Percentiles rank a stretch among this genome's conserved stretches.
These are phyloP conservation scores for Aspergillus texensis DNA, from an alignment of 2,329 filamentous ascomycete species.

Conservation along the genomic window DNA sequence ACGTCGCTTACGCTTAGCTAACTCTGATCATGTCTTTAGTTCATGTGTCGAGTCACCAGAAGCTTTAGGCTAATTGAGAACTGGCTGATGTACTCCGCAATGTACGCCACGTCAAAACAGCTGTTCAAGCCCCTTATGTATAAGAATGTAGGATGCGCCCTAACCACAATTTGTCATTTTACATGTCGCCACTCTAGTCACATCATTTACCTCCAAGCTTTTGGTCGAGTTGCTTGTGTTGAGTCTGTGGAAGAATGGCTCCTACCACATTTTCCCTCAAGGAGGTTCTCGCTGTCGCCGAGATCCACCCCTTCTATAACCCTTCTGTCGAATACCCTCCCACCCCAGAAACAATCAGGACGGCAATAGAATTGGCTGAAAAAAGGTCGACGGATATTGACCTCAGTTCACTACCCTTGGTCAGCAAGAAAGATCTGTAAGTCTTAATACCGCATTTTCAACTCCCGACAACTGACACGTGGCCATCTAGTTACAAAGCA, in stretches of 20 bases:
- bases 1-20: not conserved
- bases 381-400: not conserved
- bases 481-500: not conserved
- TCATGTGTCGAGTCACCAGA: no score
- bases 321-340: constrained; percentile 35
- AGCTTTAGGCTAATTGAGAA: no score
- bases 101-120: no score
- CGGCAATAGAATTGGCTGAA: not conserved
- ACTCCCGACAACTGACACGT: not conserved
- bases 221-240: no score
- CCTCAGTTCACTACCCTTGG: not conserved
- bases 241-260: not conserved
- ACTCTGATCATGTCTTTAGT: not conserved
- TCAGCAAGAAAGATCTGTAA: constrained; percentile 10
- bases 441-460: not conserved
- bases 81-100: no score
- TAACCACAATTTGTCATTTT: no score
- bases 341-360: constrained; percentile 8
- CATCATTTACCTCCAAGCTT: no score
- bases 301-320: constrained; percentile 41
- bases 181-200: no score
- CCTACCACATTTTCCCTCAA: constrained; percentile 16
- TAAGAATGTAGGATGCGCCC: not conserved
- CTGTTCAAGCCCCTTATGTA: not conserved
- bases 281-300: constrained; percentile 39